Base-by-base conservation (phyloP, 257 asterid genomes). In the Paulownia fortunei region DNA sequence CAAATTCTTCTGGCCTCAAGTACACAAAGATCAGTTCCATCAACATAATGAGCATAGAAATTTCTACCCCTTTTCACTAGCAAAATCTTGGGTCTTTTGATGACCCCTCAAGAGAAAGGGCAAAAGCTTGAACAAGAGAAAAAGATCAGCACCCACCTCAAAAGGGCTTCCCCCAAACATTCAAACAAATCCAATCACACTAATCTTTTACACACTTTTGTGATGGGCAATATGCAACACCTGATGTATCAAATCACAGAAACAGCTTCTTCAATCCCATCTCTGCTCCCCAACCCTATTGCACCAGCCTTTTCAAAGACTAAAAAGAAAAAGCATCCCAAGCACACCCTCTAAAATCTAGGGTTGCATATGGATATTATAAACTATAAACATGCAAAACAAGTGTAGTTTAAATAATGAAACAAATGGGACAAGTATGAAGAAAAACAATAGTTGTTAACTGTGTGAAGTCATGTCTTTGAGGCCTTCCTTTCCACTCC, bases 341-440 rank as follows among this genome's bases (percentile, higher is more conserved):
- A 75, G 84, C 89, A 79, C 66, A 67, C 86, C 88, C 93, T 77
- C 81, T 82, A 89, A 84, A 86, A 84, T 75, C 82, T 80, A 76
- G 94, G 88, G 87, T 66, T 85, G 88, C 91, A 82, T 69, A 79
- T 85, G 90, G 84, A 67, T 67, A 69, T 52, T 73, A 55, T 39
- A 49, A 70, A 75, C 68, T 78, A 86, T 69, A 34, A 70, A 69
- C 70, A 80, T 66, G 55, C 6, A 6, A 44, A 34, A 42, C 70
- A 76, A 59, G 18, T 70, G 54, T 67, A 54, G 62, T 23, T 70
- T n/a, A 74, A 78, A 47, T 3, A 73, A 72, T 67, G 51, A 76
- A 81, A 37, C 42, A 68, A 84, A 46, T 60, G 78, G 76, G 76
- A 30, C 24, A 81, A 30, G 71, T 74, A 72, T 84, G 60, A 70